A percentile compares a stretch with the other conserved stretches of the same genome.
phyloP scores from a whole-genome alignment of 2,329 filamentous ascomycete species.

The Fusarium algeriense region DNA sequence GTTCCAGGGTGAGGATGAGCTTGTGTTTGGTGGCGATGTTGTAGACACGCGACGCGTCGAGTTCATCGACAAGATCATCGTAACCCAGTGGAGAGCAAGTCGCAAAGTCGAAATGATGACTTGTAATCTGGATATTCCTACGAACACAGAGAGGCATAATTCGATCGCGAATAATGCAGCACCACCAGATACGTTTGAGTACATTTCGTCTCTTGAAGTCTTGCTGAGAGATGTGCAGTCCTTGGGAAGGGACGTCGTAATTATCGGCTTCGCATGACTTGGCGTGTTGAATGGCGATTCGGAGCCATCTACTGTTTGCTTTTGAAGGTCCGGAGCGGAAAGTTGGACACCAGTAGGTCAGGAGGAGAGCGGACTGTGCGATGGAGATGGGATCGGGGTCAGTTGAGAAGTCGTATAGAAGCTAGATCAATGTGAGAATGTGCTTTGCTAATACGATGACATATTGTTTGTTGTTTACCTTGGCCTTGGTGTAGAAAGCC shows the following conservation, averaged over 20 bases:
- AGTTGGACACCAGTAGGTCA: constrained; percentile 40
- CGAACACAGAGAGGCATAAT: constrained; percentile 38
- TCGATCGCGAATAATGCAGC: constrained; percentile 37
- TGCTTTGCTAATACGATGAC: accelerated
- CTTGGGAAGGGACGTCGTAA: not conserved
- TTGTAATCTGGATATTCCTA: constrained; percentile 34
- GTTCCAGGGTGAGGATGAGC: constrained; percentile 28
- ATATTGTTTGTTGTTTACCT: constrained; percentile 4
- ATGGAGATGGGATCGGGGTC: constrained; percentile 38
- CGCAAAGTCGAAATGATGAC: constrained; percentile 30
- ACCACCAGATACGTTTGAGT: constrained; percentile 38
- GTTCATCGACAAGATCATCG: constrained; percentile 35
- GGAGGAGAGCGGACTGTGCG: constrained; percentile 28
- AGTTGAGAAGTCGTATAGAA: constrained; percentile 38
- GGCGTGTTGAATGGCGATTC: constrained; percentile 30
- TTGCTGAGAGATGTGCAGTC: constrained; percentile 1
- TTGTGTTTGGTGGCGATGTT: constrained; percentile 35
- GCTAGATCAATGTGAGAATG: constrained; percentile 4
- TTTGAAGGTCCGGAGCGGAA: constrained; percentile 28
- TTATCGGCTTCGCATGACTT: constrained; percentile 28
- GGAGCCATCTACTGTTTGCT: constrained; percentile 36
- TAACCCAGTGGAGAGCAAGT: constrained; percentile 21
- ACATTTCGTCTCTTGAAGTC: constrained; percentile 26
- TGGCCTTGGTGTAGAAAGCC: constrained; percentile 40
- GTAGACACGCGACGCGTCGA: constrained; percentile 35